These are phyloP conservation scores for Ambispora gerdemannii DNA, from an alignment of 192 early-diverging fungal genomes.

Conservation along the genomic window DNA sequence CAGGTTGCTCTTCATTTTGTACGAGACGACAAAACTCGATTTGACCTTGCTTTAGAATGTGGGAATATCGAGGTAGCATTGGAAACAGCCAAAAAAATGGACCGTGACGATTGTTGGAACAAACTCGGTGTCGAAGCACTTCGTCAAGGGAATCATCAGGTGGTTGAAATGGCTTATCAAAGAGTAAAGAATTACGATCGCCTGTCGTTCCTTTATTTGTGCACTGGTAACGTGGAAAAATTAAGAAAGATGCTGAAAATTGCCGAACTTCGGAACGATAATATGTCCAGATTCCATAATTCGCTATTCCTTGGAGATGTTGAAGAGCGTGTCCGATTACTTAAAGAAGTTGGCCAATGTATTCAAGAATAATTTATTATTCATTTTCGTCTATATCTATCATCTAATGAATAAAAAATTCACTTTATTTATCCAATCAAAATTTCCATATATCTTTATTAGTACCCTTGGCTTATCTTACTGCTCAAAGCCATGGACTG, in stretches of 20 bases:
- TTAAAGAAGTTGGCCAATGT: constrained; percentile 87
- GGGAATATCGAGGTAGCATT: constrained; percentile 94
- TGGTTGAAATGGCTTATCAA: constrained; percentile 90
- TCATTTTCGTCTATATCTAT: not conserved
- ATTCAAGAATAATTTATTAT: constrained; percentile 30
- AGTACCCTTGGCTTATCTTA: constrained; percentile 89
- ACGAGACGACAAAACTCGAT: constrained; percentile 91
- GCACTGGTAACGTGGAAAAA: constrained; percentile 90
- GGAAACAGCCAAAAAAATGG: constrained; percentile 89
- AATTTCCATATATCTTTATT: not conserved
- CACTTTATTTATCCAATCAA: not conserved
- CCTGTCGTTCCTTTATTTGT: constrained; percentile 93
- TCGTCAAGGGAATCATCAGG: constrained; percentile 83
- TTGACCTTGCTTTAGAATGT: constrained; percentile 95
- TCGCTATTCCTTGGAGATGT: constrained; percentile 88
- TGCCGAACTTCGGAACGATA: constrained; percentile 77
- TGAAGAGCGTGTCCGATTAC: constrained; percentile 80
- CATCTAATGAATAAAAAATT: not conserved
- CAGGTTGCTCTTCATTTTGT: constrained; percentile 97
- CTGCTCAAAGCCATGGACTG: constrained; percentile 88
- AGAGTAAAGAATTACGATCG: constrained; percentile 87
- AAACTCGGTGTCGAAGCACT: constrained; percentile 87
- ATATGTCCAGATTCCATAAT: constrained; percentile 91
- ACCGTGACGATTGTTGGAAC: constrained; percentile 87
- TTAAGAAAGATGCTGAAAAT: constrained; percentile 94